Evolutionary conservation across 805 yeast genomes (phyloP).

Genomic region (Middelhovenomyces tepae): DNA sequence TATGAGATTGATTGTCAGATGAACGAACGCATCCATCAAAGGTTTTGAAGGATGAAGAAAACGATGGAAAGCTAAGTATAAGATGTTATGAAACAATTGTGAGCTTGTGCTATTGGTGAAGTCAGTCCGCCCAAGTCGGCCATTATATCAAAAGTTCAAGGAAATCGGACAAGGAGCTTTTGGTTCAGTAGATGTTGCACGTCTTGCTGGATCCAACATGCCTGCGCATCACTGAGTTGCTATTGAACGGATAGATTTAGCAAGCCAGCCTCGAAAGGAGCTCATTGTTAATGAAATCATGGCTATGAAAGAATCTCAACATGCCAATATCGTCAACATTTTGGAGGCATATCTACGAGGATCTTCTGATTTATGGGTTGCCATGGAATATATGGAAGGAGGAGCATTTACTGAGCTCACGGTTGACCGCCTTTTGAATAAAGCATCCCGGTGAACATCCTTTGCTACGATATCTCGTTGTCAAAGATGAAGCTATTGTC

Average conservation of each 20-base stretch:
- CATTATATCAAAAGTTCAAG: constrained; percentile 41
- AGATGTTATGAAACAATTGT: too few species aligned
- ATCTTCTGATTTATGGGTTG: constrained; percentile 66
- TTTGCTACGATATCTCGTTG: constrained; percentile 87
- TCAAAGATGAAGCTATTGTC: constrained; percentile 74
- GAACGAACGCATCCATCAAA: too few species aligned
- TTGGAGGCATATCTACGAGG: constrained; percentile 76
- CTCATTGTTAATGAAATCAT: constrained; percentile 88
- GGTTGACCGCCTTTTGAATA: constrained; percentile 80
- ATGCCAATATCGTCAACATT: constrained; percentile 88
- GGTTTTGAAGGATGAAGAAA: too few species aligned
- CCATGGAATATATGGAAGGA: constrained; percentile 99
- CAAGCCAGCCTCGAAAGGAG: constrained; percentile 92
- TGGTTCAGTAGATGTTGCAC: constrained; percentile 92
- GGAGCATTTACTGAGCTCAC: constrained; percentile 95
- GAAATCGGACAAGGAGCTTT: constrained; percentile 98
- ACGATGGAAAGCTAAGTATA: too few species aligned
- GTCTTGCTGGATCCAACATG: constrained; percentile 36
- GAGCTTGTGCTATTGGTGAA: too few species aligned
- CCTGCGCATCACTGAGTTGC: constrained; percentile 51
- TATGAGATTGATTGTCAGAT: too few species aligned
- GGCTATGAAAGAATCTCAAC: constrained; percentile 89
- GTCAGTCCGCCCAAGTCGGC: too few species aligned
- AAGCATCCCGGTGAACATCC: constrained; percentile 91
- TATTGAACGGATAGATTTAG: constrained; percentile 91